Percentiles rank a stretch among this genome's conserved stretches.
Conservation (phyloP, 2,329 filamentous ascomycete genomes). For the Neofusicoccum sp. region DNA sequence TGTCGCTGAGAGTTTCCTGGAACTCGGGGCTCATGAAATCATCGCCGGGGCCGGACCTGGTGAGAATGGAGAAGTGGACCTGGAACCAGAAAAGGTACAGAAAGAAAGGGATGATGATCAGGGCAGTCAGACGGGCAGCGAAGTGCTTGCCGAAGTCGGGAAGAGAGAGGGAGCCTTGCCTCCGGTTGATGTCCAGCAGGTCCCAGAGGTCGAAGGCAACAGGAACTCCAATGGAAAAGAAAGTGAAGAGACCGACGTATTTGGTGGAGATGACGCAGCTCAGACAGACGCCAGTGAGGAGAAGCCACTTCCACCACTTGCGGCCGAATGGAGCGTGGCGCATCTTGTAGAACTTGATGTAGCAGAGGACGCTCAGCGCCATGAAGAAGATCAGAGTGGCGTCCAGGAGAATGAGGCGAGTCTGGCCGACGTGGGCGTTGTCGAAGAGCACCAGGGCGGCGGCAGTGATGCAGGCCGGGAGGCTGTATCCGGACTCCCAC, state of each 20-base stretch:
- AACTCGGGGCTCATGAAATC: conserved; percentile 99
- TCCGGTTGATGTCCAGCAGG: conserved; percentile 83
- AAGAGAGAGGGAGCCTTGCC: conserved; percentile 75
- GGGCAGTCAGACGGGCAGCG: conserved; percentile 75
- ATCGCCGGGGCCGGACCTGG: conserved; percentile 85
- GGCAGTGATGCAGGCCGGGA: conserved; percentile 86
- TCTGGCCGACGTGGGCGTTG: conserved; percentile 97
- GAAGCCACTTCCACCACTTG: conserved; percentile 99
- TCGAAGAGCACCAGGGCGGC: conserved; percentile 87
- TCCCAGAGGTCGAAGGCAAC: conserved; percentile 95
- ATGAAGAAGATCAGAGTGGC: conserved; percentile 93
- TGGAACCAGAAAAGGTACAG: conserved; percentile 99
- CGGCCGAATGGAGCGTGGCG: conserved; percentile 83
- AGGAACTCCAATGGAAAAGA: conserved; percentile 92
- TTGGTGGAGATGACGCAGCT: conserved; percentile 99
- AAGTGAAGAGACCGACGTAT: conserved; percentile 95
- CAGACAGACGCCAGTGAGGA: conserved; percentile 88
- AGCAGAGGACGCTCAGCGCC: conserved; percentile 89
- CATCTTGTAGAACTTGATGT: conserved; percentile 97
- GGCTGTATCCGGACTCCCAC: conserved; percentile 98
- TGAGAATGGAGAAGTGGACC: conserved; percentile 91
- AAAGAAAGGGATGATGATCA: conserved; percentile 89
- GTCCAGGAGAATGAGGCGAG: conserved; percentile 89
- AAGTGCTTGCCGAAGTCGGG: conserved; percentile 86
- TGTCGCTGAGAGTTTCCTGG: conserved; percentile 95